Conservation (phyloP, 176 grass and related monocot species). For the Aegilops speltoides region DNA sequence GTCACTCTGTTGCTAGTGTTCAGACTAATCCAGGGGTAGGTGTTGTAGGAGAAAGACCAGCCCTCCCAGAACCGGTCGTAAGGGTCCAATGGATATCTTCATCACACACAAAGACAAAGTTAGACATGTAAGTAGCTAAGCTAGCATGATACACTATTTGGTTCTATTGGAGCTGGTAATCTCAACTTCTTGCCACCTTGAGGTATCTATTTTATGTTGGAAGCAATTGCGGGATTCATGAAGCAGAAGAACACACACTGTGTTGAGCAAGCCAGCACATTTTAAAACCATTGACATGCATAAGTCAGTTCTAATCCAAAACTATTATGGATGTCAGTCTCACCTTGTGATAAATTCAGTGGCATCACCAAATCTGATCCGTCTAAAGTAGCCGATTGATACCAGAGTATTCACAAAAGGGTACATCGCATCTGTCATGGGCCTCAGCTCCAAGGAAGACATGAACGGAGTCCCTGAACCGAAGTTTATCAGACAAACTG, state of each 20-base stretch:
- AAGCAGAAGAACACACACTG: no score
- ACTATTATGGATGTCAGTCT: not conserved
- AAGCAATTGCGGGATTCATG: no score
- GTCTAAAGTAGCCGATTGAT: not conserved
- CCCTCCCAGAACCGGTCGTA: not conserved
- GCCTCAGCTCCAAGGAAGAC: not conserved
- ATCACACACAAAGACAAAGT: not conserved
- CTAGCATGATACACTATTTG: no score
- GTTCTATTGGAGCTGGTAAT: no score
- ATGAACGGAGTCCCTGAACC: constrained; percentile 8
- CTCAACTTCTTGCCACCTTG: no score
- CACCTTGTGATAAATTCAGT: not conserved
- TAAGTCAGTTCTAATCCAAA: no score
- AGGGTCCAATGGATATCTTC: not conserved
- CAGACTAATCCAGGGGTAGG: not conserved
- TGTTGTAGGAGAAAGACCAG: not conserved
- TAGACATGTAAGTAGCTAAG: no score
- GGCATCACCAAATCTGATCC: not conserved
- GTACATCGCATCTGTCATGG: not conserved
- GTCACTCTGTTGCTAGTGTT: not conserved
- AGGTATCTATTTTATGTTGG: no score
- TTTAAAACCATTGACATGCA: no score
- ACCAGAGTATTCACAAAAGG: not conserved
- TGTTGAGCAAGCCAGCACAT: no score
- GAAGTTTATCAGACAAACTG: not conserved